Evolutionary conservation across 2,329 filamentous ascomycete species (phyloP), one percentile per base, ranked within the genome.

Genomic region (Ceratocystis colombiana): DNA sequence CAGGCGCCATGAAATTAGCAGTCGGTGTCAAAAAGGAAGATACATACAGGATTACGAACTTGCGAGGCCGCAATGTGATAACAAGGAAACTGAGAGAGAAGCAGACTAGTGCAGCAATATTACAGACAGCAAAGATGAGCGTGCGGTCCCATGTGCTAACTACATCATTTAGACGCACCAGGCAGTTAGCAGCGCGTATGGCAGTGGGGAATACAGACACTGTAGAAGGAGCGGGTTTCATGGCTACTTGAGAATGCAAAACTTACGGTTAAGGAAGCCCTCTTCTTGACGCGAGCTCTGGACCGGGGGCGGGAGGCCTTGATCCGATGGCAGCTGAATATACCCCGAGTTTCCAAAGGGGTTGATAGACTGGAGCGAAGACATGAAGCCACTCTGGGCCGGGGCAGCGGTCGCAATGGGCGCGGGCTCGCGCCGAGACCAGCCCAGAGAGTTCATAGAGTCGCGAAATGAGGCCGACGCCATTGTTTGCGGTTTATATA

Each of bases 131-230:
- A 77, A 99, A 99, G 72, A 97, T 84, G 75, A 99, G 82, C 74
- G 97, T 79, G 67, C 93, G 89, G 78, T 99, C 94, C 94, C 93
- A 97, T 78, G 93, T 85, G 79, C 90, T 96, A 79, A 99, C 94
- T 97, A 77, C 73, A 72, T 72, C 68, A 69, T 70, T 70, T 69
- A 71, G 73, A 69, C 64, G 67, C 68, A 61, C 48, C 55, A 70
- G 57, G 68, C 71, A 67, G 68, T 67, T 25, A 68, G 53, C 50
- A 64, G 64, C 45, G 4, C 20, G 55, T 65, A 63, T 22, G 8
- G 5, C 8, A 20, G 17, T 28, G 10, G 3, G 2, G 22, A 22
- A 17, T 45, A 30, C 25, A 33, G 28, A 30, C 20, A 3, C 8
- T 20, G 25, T 45, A 20, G 25, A n/a, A 37, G 28, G 8, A 7